A percentile compares a stretch with the other conserved stretches of the same genome.
Conservation (phyloP, 2,329 filamentous ascomycete species). For the Allantophomopsis cytisporea region DNA sequence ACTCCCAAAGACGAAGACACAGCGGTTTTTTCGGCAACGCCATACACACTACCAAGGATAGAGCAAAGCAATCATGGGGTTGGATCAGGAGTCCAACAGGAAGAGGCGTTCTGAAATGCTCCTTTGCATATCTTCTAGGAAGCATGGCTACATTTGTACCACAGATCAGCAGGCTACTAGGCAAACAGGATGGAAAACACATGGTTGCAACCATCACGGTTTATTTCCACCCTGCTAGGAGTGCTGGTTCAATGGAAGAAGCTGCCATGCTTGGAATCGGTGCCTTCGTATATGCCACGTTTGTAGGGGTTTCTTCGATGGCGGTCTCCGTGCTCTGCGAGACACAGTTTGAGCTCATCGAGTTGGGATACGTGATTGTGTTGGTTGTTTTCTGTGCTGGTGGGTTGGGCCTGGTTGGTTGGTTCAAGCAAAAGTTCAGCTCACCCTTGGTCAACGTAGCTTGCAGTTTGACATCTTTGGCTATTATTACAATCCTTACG, state of each 20-base stretch:
- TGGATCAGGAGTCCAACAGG: conserved; percentile 63
- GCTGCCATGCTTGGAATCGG: conserved; percentile 63
- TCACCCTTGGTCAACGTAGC: conserved; percentile 74
- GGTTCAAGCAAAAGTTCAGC: conserved; percentile 70
- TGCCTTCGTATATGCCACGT: conserved; percentile 65
- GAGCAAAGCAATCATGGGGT: conserved; percentile 27
- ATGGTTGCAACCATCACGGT: conserved; percentile 88
- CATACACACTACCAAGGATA: conserved; percentile 19
- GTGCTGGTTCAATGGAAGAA: conserved; percentile 80
- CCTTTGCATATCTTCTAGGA: conserved; percentile 75
- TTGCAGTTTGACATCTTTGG: conserved; percentile 74
- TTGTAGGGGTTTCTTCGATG: conserved; percentile 77
- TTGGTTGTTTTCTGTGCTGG: conserved; percentile 75
- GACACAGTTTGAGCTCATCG: conserved; percentile 47
- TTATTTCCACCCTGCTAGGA: conserved; percentile 85
- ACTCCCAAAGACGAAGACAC: conserved; percentile 9
- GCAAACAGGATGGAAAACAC: conserved; percentile 82
- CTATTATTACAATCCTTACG: conserved; percentile 79
- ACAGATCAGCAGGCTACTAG: conserved; percentile 58
- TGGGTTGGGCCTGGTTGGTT: conserved; percentile 76
- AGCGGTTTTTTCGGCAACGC: conserved; percentile 18
- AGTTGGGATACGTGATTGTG: conserved; percentile 66
- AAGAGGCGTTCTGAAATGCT: conserved; percentile 78
- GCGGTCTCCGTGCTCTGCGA: conserved; percentile 72
- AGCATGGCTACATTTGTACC: conserved; percentile 77